Evolutionary conservation across 2,329 filamentous ascomycete genomes (phyloP), one percentile per base, ranked within the genome.

Genomic region (Ceratocystis smalleyi): DNA sequence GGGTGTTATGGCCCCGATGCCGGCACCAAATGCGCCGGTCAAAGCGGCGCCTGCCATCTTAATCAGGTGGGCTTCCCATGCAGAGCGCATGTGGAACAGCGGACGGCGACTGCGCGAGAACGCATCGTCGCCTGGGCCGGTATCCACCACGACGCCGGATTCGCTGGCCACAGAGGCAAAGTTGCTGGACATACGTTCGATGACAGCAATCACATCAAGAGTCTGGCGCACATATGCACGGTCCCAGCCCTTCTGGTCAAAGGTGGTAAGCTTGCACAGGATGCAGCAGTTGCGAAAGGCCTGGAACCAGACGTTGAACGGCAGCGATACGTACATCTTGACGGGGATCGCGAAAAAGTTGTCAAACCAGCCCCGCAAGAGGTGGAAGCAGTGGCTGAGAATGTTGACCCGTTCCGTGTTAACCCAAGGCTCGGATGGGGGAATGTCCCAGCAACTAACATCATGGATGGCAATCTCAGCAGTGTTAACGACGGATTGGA

Each of bases 1-100:
- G 69, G 70, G 64, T 71, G 74, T 66, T 70, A 72, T 67, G 69
- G 69, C 65, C 65, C 69, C 55, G 6, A 59, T 22, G 7, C 35
- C 49, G 24, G 22, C 19, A 2, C 24, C 45, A 22, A 47, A 47
- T 3, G 17, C 17, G 45, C 19, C 8, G 17, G 17, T 4, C 12
- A 40, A 40, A 15, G 35, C 12, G 4, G 35, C 12, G 51, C 30
- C 47, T 68, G 71, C 65, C 73, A 74, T 69, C 69, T 71, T 27
- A 71, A 74, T 63, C 70, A 73, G 55, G 27, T 62, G 40, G 27
- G 59, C 30, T 43, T 66, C 65, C 65, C 65, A 66, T 30, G 65
- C 65, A 30, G 59, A 62, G 15, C 59, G 62, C 65, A 66, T 66
- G 43, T 62, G 30, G 19, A 62, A 22, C 3, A 66, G 43, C 19